Conservation (phyloP, 192 early-diverging fungal species). For the Podila minutissima region DNA sequence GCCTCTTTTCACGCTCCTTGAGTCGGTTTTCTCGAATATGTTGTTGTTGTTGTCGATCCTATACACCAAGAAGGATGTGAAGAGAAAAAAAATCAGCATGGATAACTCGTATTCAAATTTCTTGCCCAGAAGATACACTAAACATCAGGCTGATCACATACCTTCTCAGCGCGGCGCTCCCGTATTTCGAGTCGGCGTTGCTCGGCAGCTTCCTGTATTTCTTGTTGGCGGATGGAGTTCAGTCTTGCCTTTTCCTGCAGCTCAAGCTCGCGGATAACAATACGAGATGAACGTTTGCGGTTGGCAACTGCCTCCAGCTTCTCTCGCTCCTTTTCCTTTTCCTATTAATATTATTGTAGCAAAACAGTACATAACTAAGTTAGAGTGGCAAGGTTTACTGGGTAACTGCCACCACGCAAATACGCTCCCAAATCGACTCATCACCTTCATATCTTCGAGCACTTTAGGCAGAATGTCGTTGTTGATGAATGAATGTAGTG, state of each 20-base stretch:
- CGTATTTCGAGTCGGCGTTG: conserved; percentile 31
- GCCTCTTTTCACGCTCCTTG: conserved; percentile 44
- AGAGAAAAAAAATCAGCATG: too few relatives aligned
- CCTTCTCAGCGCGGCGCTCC: conserved; percentile 37
- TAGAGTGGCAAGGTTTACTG: not conserved
- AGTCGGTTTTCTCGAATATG: conserved; percentile 28
- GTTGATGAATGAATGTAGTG: conserved; percentile 62
- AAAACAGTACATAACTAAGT: not conserved
- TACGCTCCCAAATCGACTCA: not conserved
- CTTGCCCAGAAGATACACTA: not conserved
- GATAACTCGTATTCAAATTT: not conserved
- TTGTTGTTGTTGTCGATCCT: conserved; percentile 34
- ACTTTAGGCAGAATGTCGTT: conserved; percentile 69
- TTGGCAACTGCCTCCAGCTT: conserved; percentile 64
- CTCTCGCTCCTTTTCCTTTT: conserved; percentile 64
- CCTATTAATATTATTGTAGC: conserved; percentile 21
- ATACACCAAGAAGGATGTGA: not conserved
- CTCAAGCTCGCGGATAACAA: conserved; percentile 68
- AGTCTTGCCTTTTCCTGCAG: conserved; percentile 57
- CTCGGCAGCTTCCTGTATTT: conserved; percentile 17
- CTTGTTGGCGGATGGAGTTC: conserved; percentile 29
- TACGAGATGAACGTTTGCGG: conserved; percentile 71
- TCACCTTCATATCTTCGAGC: conserved; percentile 56
- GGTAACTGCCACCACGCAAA: not conserved
- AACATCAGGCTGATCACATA: not conserved